Evolutionary conservation across 2,329 filamentous ascomycete genomes (phyloP).

Genomic region (Shiraia sp.): DNA sequence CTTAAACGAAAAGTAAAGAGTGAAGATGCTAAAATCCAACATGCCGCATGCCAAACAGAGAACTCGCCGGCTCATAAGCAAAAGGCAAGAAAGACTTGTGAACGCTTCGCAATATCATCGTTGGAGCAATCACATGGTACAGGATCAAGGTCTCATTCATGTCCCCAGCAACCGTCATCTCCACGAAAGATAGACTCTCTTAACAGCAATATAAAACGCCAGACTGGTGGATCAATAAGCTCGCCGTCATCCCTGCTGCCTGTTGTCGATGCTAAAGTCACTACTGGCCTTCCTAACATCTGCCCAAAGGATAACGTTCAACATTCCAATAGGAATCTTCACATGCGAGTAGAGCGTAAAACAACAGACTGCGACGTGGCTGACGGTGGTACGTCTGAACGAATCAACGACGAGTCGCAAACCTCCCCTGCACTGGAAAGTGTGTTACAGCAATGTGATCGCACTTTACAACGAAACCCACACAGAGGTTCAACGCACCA

Average conservation of each 20-base stretch:
- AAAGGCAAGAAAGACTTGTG: constrained; percentile 8
- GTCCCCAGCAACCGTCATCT: constrained; percentile 25
- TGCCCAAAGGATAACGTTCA: too few species aligned
- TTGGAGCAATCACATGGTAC: constrained; percentile 16
- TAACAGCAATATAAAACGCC: constrained; percentile 11
- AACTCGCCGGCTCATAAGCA: too few species aligned
- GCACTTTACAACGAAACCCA: constrained; percentile 16
- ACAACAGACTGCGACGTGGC: not conserved
- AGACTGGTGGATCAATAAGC: constrained; percentile 4
- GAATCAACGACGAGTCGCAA: constrained; percentile 6
- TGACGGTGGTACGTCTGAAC: not conserved
- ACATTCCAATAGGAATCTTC: too few species aligned
- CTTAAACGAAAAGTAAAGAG: too few species aligned
- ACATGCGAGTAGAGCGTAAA: constrained; percentile 1
- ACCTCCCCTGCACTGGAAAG: constrained; percentile 28
- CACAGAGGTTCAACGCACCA: too few species aligned
- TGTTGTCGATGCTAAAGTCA: constrained; percentile 1
- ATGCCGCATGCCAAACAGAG: constrained; percentile 6
- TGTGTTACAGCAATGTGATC: constrained; percentile 32
- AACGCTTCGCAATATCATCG: constrained; percentile 23
- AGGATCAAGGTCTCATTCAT: constrained; percentile 26
- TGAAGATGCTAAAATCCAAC: constrained; percentile 9
- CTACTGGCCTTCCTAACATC: constrained; percentile 1
- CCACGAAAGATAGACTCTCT: constrained; percentile 17
- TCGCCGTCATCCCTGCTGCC: constrained; percentile 26